phyloP scores from a whole-genome alignment of 2,329 filamentous ascomycete genomes.

The Curvularia sp. region DNA sequence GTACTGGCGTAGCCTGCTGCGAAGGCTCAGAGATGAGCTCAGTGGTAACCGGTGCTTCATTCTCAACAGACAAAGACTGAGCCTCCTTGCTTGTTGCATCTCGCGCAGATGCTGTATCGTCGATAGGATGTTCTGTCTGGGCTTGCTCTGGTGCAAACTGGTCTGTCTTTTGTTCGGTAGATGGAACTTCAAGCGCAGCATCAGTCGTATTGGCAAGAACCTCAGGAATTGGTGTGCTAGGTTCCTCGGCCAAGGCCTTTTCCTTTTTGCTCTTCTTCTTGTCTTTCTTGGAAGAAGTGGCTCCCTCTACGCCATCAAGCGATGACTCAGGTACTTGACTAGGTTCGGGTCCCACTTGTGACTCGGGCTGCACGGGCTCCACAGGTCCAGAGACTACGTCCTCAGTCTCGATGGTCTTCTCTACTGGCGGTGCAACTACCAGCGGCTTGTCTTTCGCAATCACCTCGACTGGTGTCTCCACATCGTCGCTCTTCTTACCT shows the following conservation, averaged over 20 bases:
- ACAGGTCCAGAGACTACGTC: background rate
- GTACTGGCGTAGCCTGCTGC: background rate
- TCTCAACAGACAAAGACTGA: background rate
- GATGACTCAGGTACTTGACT: background rate
- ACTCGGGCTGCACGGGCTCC: background rate
- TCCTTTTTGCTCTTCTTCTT: slow-evolving; percentile 38
- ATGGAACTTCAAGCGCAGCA: background rate
- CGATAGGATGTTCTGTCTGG: slow-evolving; percentile 1
- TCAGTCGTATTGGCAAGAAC: slow-evolving; percentile 3
- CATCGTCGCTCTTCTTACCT: slow-evolving; percentile 27
- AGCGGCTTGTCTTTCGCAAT: background rate
- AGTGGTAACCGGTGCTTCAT: background rate
- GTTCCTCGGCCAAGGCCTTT: slow-evolving; percentile 20
- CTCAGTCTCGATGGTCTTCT: background rate
- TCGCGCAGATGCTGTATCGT: background rate
- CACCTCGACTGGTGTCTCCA: slow-evolving; percentile 20
- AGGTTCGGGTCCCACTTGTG: background rate
- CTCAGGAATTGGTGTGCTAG: slow-evolving; percentile 23
- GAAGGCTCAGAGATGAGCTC: slow-evolving; percentile 10
- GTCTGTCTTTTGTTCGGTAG: slow-evolving; percentile 5
- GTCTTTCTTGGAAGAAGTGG: slow-evolving; percentile 30
- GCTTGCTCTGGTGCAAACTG: background rate
- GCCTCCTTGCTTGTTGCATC: slow-evolving; percentile 4
- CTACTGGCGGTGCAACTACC: background rate
- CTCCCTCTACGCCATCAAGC: background rate